Conservation (phyloP, 345 rosid genomes). For the Luvunga scandens region DNA sequence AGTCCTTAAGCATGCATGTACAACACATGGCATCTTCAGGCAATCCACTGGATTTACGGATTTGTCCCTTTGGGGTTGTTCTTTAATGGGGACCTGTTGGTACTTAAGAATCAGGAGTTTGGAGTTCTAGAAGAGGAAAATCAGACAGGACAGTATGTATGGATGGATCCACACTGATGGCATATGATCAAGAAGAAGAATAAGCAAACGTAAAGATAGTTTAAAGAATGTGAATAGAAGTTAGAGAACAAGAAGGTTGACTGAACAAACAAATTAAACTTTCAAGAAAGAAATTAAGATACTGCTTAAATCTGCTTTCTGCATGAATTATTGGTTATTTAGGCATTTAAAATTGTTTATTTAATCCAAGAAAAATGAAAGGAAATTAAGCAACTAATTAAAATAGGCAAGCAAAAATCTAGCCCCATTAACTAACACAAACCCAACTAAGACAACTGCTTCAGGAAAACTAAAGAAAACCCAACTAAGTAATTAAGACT, state of each 20-base stretch:
- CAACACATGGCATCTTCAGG: neutral
- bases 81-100: neutral
- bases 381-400: no score
- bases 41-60: neutral
- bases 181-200: conserved; percentile 1
- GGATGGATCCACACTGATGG: neutral
- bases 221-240: conserved; percentile 33
- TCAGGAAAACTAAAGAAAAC: no score
- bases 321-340: neutral
- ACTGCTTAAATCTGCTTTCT: neutral
- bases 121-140: neutral
- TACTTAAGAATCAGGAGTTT: neutral
- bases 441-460: no score
- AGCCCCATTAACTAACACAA: no score
- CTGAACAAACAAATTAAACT: neutral
- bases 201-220: neutral
- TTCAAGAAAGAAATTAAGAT: neutral
- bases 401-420: no score
- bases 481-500: no score
- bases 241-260: neutral
- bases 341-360: no score
- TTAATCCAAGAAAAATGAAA: no score
- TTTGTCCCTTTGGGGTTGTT: neutral
- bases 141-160: neutral
- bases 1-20: neutral